A percentile compares a stretch with the other conserved stretches of the same genome.
Conservation (phyloP, 2,329 filamentous ascomycete species). For the Clarireedia paspali region DNA sequence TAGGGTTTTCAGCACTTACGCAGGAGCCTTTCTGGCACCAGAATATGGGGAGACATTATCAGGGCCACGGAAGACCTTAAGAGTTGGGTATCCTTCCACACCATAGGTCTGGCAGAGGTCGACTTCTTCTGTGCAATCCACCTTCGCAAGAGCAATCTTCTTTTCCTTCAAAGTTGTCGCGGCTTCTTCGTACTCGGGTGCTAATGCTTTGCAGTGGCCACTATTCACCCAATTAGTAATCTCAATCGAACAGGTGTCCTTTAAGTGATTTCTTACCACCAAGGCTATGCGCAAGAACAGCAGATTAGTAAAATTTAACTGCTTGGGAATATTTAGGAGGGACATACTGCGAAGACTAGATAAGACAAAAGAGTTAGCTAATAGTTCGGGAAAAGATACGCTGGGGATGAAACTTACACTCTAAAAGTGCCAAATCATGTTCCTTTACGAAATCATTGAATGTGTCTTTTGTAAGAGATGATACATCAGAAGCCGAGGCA, state of each 20-base stretch:
- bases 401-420: slow-evolving; percentile 58
- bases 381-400: not conserved
- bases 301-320: slow-evolving; percentile 21
- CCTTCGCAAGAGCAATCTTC: slow-evolving; percentile 75
- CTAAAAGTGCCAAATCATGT: slow-evolving; percentile 84
- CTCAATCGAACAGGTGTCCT: slow-evolving; percentile 16
- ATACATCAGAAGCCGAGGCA: slow-evolving; percentile 71
- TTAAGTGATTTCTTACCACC: slow-evolving; percentile 27
- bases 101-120: slow-evolving; percentile 86
- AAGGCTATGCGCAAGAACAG: slow-evolving; percentile 24
- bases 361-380: slow-evolving; percentile 14
- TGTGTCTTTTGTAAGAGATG: slow-evolving; percentile 74
- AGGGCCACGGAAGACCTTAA: slow-evolving; percentile 94
- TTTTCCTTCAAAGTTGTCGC: slow-evolving; percentile 81
- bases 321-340: slow-evolving; percentile 29
- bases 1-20: slow-evolving; percentile 38
- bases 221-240: slow-evolving; percentile 25
- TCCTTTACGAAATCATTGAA: slow-evolving; percentile 81
- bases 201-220: slow-evolving; percentile 97
- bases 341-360: slow-evolving; percentile 90
- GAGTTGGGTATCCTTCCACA: slow-evolving; percentile 95
- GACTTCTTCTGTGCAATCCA: slow-evolving; percentile 91
- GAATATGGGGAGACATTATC: slow-evolving; percentile 77
- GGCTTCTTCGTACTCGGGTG: slow-evolving; percentile 82
- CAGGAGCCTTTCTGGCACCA: slow-evolving; percentile 81